A percentile compares a stretch with the other conserved stretches of the same genome.
Conservation (phyloP, 2,329 filamentous ascomycete genomes). For the Teratosphaeria epicoccoides region DNA sequence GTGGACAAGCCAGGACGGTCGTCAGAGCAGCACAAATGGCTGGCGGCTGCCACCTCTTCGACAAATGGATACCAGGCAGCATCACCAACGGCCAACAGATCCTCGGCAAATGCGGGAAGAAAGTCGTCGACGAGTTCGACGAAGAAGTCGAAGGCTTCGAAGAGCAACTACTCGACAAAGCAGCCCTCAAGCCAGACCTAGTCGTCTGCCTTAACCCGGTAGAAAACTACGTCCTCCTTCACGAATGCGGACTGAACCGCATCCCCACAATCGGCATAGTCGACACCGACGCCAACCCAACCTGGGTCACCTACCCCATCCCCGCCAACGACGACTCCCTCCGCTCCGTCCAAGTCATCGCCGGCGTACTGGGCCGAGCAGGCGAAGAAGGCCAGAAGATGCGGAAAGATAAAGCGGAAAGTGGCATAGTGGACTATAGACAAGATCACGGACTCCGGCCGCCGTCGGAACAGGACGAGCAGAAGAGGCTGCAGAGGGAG, state of each 20-base stretch:
- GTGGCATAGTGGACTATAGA: conserved; percentile 52
- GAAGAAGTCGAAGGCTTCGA: conserved; percentile 53
- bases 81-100: conserved; percentile 93
- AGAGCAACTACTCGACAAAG: conserved; percentile 49
- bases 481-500: conserved; percentile 1
- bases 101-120: conserved; percentile 56
- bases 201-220: conserved; percentile 87
- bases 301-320: conserved; percentile 92
- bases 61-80: conserved; percentile 81
- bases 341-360: conserved; percentile 69
- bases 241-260: conserved; percentile 78
- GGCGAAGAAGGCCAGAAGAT: conserved; percentile 62
- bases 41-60: conserved; percentile 76
- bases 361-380: conserved; percentile 73
- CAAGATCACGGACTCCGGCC: conserved; percentile 25
- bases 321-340: conserved; percentile 95
- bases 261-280: conserved; percentile 92
- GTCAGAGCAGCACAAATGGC: conserved; percentile 71
- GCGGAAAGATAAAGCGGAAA: conserved; percentile 51
- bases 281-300: conserved; percentile 85
- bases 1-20: conserved; percentile 69
- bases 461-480: conserved; percentile 11
- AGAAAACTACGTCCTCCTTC: conserved; percentile 82
- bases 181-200: conserved; percentile 71
- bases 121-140: conserved; percentile 71